Evolutionary conservation across 1,139 yeast genomes (phyloP), one percentile per base, ranked within the genome.

Genomic region (Sugiyamaella castrensis): DNA sequence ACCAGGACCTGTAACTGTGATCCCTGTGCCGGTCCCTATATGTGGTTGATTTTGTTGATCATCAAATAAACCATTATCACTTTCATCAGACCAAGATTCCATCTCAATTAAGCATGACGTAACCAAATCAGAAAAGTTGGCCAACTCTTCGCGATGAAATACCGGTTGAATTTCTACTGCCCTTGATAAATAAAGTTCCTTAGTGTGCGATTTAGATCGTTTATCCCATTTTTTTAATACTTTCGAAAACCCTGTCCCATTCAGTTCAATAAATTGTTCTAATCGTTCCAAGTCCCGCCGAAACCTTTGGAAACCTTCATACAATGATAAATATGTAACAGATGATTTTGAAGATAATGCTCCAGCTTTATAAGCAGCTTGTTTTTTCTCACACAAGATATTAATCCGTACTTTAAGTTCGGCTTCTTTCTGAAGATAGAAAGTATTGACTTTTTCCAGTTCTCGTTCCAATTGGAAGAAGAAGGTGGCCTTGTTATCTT

Each of bases 191-290:
- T 91, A 92, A 47, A 92, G 74, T 66, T 92, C 98, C 64, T 89
- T 89, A 8, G 97, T 91, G 59, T 88, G 95, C 1, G 96, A 87
- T 61, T 91, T 89, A 15, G 97, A 88, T 53, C 98, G 75, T 68
- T 92, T 92, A 68, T 92, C 98, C 98, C 98, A 92, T 71, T 92
- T 92, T 66, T 92, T 92, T 59, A 92, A 79, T 31, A 88, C 98
- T 68, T 92, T 92, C 29, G 94, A 83, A 68, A 92, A 92, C 13
- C 98, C 98, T 0, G 96, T 88, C 62, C 92, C 96, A 64, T 92
- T 92, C 53, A 92, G 74, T 65, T 91, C 96, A 38, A 92, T 89
- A 68, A 87, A 92, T 67, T 91, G 97, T 64, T 92, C 96, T 28
- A 92, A 73, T 51, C 95, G 76, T 55, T 87, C 84, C 55, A 92